Conservation (phyloP, 2,329 filamentous ascomycete genomes). For the Beauveria bassiana region DNA sequence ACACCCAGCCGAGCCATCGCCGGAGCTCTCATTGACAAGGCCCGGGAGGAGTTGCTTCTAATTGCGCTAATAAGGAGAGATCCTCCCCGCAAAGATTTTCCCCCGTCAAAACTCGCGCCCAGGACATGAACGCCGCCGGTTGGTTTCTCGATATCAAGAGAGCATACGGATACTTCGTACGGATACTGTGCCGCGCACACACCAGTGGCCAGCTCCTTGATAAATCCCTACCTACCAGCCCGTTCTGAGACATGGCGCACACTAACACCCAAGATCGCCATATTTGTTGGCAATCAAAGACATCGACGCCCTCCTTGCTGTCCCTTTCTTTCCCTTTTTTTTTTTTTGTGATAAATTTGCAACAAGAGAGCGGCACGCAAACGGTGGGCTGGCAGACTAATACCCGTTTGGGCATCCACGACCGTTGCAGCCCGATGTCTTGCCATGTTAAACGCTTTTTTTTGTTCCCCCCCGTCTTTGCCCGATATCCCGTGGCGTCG, state of each 20-base stretch:
- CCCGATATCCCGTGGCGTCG: not conserved
- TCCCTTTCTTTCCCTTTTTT: not conserved
- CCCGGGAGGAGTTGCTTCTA: too few species aligned
- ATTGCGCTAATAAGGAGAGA: too few species aligned
- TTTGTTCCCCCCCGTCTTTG: not conserved
- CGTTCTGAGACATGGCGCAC: too few species aligned
- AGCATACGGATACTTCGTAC: too few species aligned
- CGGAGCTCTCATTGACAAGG: not conserved
- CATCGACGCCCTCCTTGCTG: not conserved
- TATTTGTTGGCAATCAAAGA: not conserved
- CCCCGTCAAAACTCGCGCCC: too few species aligned
- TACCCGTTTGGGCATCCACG: not conserved
- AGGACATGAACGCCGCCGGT: too few species aligned
- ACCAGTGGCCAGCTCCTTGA: not conserved
- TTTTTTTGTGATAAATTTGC: not conserved
- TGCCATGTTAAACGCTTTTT: not conserved
- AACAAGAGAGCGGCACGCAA: not conserved
- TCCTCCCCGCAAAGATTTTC: too few species aligned
- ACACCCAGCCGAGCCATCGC: not conserved
- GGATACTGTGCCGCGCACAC: too few species aligned
- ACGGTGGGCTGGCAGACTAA: not conserved
- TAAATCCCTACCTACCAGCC: not conserved
- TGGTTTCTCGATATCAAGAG: too few species aligned
- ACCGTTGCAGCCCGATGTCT: not conserved
- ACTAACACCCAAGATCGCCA: too few species aligned